Conservation (phyloP, 2,329 filamentous ascomycete genomes). For the Rhinocladiella similis region DNA sequence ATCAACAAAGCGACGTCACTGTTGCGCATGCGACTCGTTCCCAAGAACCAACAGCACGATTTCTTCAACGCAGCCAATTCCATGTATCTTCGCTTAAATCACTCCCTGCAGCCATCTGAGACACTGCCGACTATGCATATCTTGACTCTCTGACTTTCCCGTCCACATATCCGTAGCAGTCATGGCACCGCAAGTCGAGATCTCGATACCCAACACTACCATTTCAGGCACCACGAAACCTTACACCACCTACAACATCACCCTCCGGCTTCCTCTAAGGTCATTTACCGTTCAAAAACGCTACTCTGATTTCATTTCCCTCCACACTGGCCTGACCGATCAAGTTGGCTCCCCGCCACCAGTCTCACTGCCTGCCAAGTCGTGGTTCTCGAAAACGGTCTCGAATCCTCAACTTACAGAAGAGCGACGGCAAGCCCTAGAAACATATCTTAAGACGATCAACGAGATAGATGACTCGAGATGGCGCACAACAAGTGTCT, state of each 20-base stretch:
- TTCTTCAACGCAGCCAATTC: not conserved
- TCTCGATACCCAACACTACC: constrained; percentile 51
- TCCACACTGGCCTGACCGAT: constrained; percentile 53
- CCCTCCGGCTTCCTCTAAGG: constrained; percentile 60
- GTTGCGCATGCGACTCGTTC: not conserved
- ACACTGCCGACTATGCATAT: not conserved
- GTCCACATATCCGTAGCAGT: not conserved
- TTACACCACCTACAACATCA: constrained; percentile 63
- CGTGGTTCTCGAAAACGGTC: constrained; percentile 60
- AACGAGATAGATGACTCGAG: constrained; percentile 56
- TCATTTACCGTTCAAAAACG: constrained; percentile 61
- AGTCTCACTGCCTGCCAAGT: constrained; percentile 56
- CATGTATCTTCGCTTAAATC: not conserved
- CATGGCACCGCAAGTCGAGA: constrained; percentile 47
- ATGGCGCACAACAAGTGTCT: constrained; percentile 59
- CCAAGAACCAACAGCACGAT: not conserved
- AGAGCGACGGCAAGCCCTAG: constrained; percentile 56
- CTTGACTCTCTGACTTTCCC: not conserved
- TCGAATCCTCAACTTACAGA: constrained; percentile 59
- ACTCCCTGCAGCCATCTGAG: not conserved
- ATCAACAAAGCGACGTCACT: not conserved
- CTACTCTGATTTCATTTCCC: constrained; percentile 62
- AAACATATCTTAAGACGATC: constrained; percentile 60
- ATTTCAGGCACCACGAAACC: constrained; percentile 51
- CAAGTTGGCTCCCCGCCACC: constrained; percentile 56